These are phyloP conservation scores for Mortierella sp. DNA, from an alignment of 371 early-diverging fungal genomes.

Conservation along the genomic window DNA sequence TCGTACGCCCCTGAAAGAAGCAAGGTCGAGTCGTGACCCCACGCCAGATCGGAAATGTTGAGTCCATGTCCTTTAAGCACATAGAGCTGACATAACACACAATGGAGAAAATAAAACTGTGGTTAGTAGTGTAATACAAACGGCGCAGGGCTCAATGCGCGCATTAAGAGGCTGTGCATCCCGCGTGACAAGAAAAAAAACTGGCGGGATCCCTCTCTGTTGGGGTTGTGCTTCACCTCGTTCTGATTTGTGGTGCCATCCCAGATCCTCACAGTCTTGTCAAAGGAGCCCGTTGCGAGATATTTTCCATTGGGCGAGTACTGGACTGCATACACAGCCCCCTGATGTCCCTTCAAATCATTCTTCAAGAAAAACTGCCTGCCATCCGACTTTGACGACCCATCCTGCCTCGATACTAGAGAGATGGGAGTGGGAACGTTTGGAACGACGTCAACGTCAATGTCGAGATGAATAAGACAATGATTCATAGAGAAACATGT, in stretches of 20 bases:
- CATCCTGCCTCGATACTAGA: slow-evolving; percentile 51
- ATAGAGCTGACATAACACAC: slow-evolving; percentile 20
- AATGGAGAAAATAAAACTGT: neutral
- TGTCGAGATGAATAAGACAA: neutral
- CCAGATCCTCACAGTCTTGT: slow-evolving; percentile 93
- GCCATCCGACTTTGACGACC: slow-evolving; percentile 58
- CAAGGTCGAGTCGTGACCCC: slow-evolving; percentile 81
- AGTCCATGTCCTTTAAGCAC: slow-evolving; percentile 81
- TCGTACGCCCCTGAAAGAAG: slow-evolving; percentile 88
- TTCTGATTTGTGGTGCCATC: slow-evolving; percentile 80
- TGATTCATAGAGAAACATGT: neutral
- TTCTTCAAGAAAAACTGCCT: slow-evolving; percentile 66
- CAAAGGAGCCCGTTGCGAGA: slow-evolving; percentile 91
- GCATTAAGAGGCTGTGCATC: neutral
- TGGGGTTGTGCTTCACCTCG: slow-evolving; percentile 64
- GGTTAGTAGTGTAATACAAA: neutral
- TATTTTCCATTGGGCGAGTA: slow-evolving; percentile 86
- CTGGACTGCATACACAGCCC: slow-evolving; percentile 88
- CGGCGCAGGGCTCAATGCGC: neutral
- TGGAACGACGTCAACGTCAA: neutral
- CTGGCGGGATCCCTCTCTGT: neutral
- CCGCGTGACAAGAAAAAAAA: neutral
- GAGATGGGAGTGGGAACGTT: neutral
- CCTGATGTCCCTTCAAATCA: slow-evolving; percentile 84
- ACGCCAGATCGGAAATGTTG: slow-evolving; percentile 86